phyloP scores from a whole-genome alignment of 179 eudicot genomes.

The Beta lomatogona region DNA sequence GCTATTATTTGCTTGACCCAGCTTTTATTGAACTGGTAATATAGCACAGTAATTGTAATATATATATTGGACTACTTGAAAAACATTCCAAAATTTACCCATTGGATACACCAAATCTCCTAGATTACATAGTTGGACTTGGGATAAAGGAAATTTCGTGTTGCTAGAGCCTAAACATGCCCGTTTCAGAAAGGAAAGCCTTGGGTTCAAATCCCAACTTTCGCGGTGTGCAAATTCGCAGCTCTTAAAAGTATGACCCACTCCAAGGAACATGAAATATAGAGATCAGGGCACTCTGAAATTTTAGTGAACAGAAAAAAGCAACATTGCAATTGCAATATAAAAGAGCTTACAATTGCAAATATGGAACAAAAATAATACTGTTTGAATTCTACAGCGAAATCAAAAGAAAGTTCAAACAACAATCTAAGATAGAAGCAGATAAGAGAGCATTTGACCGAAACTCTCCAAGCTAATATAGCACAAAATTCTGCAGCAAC shows the following conservation, averaged over 20 bases:
- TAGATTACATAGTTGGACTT: no score
- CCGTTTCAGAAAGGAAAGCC: no score
- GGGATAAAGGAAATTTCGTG: no score
- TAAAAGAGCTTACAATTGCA: slow-evolving; percentile 38
- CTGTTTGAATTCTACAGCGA: slow-evolving; percentile 13
- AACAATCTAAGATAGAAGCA: slow-evolving; percentile 10
- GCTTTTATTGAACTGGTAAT: no score
- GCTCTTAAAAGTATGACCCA: not conserved
- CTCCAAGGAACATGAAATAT: not conserved
- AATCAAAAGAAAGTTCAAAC: slow-evolving; percentile 11
- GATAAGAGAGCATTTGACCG: not conserved
- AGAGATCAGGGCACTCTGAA: not conserved
- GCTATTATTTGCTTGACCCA: no score
- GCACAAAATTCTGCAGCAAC: slow-evolving; percentile 17
- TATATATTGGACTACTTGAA: no score
- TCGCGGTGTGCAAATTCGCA: not conserved
- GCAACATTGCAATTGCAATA: slow-evolving; percentile 22
- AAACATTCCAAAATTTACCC: no score
- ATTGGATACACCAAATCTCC: no score
- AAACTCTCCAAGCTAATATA: slow-evolving; percentile 13
- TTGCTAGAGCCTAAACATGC: no score
- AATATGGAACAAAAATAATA: not conserved
- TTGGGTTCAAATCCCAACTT: not conserved
- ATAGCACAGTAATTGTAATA: no score
- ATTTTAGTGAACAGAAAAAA: not conserved